phyloP scores from a whole-genome alignment of 164 flowering plant genomes.

The Umbilicus rupestris region DNA sequence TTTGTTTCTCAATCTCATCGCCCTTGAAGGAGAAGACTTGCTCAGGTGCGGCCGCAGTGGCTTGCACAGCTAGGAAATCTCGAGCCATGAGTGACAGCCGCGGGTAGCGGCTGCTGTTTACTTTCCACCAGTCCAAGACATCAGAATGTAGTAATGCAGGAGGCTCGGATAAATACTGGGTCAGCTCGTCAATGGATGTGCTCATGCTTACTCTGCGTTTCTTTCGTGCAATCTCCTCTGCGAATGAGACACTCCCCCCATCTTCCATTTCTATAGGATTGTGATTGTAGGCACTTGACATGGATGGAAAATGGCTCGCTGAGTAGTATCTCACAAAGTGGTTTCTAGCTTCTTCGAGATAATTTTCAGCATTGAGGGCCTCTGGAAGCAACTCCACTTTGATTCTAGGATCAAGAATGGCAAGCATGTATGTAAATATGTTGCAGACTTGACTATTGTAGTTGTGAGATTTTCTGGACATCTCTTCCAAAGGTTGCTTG shows the following conservation, averaged over 20 bases:
- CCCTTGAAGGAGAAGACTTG: slow-evolving; percentile 67
- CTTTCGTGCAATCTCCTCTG: slow-evolving; percentile 92
- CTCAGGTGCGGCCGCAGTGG: slow-evolving; percentile 67
- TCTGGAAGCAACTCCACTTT: slow-evolving; percentile 82
- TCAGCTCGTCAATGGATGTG: slow-evolving; percentile 64
- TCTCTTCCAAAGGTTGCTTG: slow-evolving; percentile 66
- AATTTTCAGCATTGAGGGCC: slow-evolving; percentile 48
- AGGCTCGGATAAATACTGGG: slow-evolving; percentile 81
- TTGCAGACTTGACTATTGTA: slow-evolving; percentile 70
- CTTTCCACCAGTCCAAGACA: slow-evolving; percentile 94
- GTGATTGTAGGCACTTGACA: slow-evolving; percentile 33
- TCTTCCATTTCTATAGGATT: slow-evolving; percentile 51
- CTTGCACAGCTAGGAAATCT: slow-evolving; percentile 75
- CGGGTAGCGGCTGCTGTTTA: slow-evolving; percentile 70
- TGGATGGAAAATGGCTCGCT: slow-evolving; percentile 48
- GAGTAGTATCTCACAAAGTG: slow-evolving; percentile 71
- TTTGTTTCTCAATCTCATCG: slow-evolving; percentile 54
- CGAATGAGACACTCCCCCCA: slow-evolving; percentile 65
- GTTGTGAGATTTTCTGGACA: slow-evolving; percentile 49
- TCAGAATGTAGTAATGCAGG: slow-evolving; percentile 74
- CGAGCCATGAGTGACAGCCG: slow-evolving; percentile 83
- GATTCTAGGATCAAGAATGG: slow-evolving; percentile 89
- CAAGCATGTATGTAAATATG: slow-evolving; percentile 74
- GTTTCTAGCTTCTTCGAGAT: slow-evolving; percentile 65
- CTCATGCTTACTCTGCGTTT: slow-evolving; percentile 67